Conservation (phyloP, 2,329 filamentous ascomycete genomes). For the Stagonosporopsis cucurbitacearum region DNA sequence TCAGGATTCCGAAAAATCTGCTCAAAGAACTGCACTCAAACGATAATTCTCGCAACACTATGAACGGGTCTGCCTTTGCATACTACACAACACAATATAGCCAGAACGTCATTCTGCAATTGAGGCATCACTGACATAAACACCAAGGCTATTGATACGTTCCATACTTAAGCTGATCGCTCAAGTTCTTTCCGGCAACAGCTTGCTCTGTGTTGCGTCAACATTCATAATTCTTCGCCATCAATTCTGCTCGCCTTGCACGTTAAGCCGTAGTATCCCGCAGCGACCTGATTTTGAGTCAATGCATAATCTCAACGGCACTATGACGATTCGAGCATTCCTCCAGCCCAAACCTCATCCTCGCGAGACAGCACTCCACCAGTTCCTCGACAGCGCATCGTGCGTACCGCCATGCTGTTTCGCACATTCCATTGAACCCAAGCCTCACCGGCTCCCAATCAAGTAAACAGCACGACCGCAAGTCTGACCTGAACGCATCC, state of each 20-base stretch:
- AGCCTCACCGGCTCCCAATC: constrained; percentile 8
- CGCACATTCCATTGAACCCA: background rate
- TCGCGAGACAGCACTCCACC: background rate
- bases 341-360: background rate
- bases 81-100: background rate
- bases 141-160: too few relatives aligned
- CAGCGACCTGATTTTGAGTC: constrained; percentile 5
- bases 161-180: background rate
- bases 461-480: constrained; percentile 13
- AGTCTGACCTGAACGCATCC: background rate
- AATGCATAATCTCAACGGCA: background rate
- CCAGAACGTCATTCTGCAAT: background rate
- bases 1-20: too few relatives aligned
- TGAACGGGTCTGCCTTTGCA: too few relatives aligned
- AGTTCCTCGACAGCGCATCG: constrained; percentile 2
- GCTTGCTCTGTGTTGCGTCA: background rate
- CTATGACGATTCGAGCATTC: background rate
- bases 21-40: too few relatives aligned
- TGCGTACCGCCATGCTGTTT: constrained; percentile 1
- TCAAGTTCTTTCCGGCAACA: background rate
- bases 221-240: background rate
- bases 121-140: background rate
- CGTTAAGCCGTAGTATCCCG: background rate
- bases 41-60: too few relatives aligned
- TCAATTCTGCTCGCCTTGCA: constrained; percentile 4